Evolutionary conservation across 1,139 yeast species (phyloP), one percentile per base, ranked within the genome.

Genomic region (Protomyces lactucae-debilis): DNA sequence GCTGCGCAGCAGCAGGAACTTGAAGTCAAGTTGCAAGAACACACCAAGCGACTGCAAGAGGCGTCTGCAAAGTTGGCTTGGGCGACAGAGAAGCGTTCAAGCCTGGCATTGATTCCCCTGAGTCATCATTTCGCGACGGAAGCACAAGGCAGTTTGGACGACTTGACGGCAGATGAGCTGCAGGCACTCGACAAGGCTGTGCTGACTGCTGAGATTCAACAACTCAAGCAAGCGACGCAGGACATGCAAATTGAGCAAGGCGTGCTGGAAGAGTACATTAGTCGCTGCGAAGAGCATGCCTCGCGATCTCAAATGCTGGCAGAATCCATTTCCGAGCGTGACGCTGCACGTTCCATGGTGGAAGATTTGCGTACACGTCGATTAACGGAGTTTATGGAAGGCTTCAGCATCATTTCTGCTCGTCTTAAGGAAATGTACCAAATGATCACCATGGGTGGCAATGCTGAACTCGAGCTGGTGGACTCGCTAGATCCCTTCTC

Each of bases 401-500:
- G 99, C 0, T 93, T 95, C 77, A 84, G 86, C 70, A 80, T 85
- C 37, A 95, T 95, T 45, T 91, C 98, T 0, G 80, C 86, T 75
- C 88, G 96, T 6, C 81, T 95, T 68, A 93, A 93, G 74, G 97
- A 90, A 72, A 92, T 95, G 98, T 95, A 95, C 73, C 96, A 92
- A 72, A 89, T 93, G 95, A 93, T 95, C 67, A 95, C 99, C 0
- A 91, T 93, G 95, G 99, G 99, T 16, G 99, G 99, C 51, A 95
- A 92, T 78, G 99, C 99, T 0, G 99, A 95, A 74, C 80, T 95
- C 54, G 99, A 95, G 73, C 81, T 93, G 63, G 98, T 92, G 23
- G 99, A 95, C 73, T 87, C 96, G 69, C 82, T 93, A 72, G 99
- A 95, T 75, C 99, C 99, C n/a, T 95, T 95, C 72, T 85, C 97